Evolutionary conservation across 108 stramenopile genomes (phyloP).

Genomic region (Seminavis robusta): DNA sequence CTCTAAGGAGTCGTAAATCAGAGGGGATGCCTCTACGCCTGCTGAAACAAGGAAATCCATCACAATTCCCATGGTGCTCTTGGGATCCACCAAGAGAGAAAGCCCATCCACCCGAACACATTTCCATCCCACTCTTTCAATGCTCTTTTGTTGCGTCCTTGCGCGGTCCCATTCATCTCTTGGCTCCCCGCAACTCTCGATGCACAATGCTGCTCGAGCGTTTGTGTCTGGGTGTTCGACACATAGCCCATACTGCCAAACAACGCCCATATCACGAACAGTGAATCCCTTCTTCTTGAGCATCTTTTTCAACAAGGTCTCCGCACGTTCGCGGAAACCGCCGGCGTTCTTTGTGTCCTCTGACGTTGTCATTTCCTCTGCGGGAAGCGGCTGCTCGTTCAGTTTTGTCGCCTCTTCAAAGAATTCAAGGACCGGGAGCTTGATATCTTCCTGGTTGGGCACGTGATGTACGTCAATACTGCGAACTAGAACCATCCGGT

Average conservation of each 20-base stretch:
- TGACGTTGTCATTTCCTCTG: not conserved
- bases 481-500: conserved; percentile 51
- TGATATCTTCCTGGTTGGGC: conserved; percentile 43
- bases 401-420: conserved; percentile 25
- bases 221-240: conserved; percentile 25
- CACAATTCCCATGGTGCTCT: not conserved
- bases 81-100: conserved; percentile 22
- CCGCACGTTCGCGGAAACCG: conserved; percentile 9
- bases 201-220: conserved; percentile 34
- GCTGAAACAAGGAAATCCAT: not conserved
- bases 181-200: conserved; percentile 34
- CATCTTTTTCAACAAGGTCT: conserved; percentile 15
- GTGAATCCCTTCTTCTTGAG: conserved; percentile 26
- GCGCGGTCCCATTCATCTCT: conserved; percentile 29
- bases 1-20: not conserved
- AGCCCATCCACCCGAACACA: conserved; percentile 43
- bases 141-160: conserved; percentile 44
- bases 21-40: conserved; percentile 2
- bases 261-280: conserved; percentile 32
- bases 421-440: conserved; percentile 45
- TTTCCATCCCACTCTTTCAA: conserved; percentile 65
- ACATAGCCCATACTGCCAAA: conserved; percentile 51
- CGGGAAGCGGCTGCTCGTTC: not conserved
- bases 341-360: not conserved
- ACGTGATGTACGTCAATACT: conserved; percentile 44